Conservation (phyloP, 495 filamentous ascomycete genomes). For the Bombardia bombarda region DNA sequence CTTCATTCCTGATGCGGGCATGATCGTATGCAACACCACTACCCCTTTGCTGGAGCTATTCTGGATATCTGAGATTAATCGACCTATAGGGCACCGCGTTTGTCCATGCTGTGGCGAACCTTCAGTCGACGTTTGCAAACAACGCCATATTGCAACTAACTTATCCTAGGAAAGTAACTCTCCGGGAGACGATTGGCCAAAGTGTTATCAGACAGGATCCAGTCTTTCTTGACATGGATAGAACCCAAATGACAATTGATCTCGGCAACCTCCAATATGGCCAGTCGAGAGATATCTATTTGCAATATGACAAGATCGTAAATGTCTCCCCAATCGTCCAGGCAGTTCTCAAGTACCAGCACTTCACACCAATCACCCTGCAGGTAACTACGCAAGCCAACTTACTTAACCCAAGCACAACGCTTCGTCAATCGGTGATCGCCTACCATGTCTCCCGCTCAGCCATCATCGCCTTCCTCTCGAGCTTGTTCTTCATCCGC, state of each 20-base stretch:
- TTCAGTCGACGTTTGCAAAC: constrained; percentile 36
- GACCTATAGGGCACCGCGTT: constrained; percentile 31
- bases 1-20: constrained; percentile 41
- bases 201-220: constrained; percentile 19
- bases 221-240: constrained; percentile 1
- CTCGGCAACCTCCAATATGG: constrained; percentile 39
- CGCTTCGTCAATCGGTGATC: constrained; percentile 4
- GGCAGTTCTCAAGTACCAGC: constrained; percentile 27
- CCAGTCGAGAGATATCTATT: constrained; percentile 38
- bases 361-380: constrained; percentile 4
- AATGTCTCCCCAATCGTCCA: constrained; percentile 8
- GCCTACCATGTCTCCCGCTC: constrained; percentile 39
- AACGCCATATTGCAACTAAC: constrained; percentile 25
- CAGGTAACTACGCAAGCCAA: not conserved
- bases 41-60: not conserved
- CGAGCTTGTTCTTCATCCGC: constrained; percentile 21
- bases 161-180: constrained; percentile 19
- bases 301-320: constrained; percentile 10
- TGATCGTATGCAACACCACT: constrained; percentile 29
- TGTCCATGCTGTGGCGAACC: constrained; percentile 38
- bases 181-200: constrained; percentile 29
- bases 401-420: constrained; percentile 5
- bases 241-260: constrained; percentile 20
- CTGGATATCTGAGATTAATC: no score
- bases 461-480: constrained; percentile 29